Evolutionary conservation across 2,329 filamentous ascomycete genomes (phyloP), one percentile per base, ranked within the genome.

Genomic region (Helicocarpus griseus): DNA sequence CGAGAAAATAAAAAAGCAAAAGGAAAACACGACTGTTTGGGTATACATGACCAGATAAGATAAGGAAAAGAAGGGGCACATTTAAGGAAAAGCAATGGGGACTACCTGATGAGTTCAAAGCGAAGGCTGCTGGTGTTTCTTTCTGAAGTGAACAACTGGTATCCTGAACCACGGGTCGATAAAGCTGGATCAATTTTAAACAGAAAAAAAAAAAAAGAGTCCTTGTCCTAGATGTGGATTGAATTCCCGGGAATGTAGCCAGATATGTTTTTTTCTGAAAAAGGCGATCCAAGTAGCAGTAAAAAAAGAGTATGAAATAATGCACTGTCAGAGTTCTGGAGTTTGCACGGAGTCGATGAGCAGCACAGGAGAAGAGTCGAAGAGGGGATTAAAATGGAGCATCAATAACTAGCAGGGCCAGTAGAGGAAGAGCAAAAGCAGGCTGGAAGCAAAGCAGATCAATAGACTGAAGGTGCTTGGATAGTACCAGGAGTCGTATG

Each of bases 101-200:
- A 63, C 69, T 72, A 72, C 69, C 69, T 72, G 66, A 63, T 65
- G 60, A 63, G 54, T 52, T 56, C 48, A 33, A 33, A 40, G n/a
- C 33, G 50, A 47, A 40, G 40, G 24, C 28, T 36, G 53, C 52
- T 63, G 60, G 61, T 57, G 59, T 56, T 54, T 45, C 55, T 59
- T 56, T 58, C 60, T 59, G 54, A 59, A 59, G 52, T 24, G 59
- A 54, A 45, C 51, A 53, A 51, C 54, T 49, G 48, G n/a, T 50
- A 47, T 44, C 48, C 48, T 43, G 33, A 49, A 31, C 11, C 19
- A 49, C 21, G 48, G 35, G 47, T 44, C 48, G 48, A 31, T 24
- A 50, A n/a, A 52, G 24, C 40, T 50, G 36, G 39, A 55, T 33
- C 45, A 52, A 57, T 51, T 36, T 61, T 62, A 54, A 68, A 61